Percentiles rank a stretch among this genome's conserved stretches.
Evolutionary conservation across 2,329 filamentous ascomycete genomes (phyloP).

Genomic region (Leptographium wingfieldii): DNA sequence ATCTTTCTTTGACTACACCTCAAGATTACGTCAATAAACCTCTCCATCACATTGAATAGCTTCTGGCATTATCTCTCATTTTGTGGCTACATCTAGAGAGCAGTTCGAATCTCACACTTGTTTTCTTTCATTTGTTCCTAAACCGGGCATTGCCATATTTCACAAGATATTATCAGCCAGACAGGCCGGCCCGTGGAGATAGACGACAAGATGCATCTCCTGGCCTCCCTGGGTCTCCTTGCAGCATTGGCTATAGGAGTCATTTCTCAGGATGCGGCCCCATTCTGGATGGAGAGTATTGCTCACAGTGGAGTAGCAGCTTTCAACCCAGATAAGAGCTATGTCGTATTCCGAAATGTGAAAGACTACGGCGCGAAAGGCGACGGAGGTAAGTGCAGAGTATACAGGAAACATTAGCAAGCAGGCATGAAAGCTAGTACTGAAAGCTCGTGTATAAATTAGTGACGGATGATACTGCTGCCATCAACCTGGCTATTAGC

Average conservation of each 20-base stretch:
- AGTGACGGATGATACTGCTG: conserved; percentile 58
- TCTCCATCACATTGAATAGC: not conserved
- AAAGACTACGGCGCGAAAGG: conserved; percentile 47
- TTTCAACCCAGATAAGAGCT: conserved; percentile 27
- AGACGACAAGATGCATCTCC: conserved; percentile 2
- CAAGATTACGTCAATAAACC: not conserved
- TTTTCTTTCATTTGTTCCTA: not conserved
- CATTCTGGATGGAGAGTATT: conserved; percentile 31
- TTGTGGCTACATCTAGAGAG: not conserved
- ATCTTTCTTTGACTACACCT: not conserved
- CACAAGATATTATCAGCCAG: not conserved
- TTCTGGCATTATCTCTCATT: not conserved
- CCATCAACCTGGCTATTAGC: conserved; percentile 56
- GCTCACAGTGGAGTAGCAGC: conserved; percentile 33
- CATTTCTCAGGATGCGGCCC: conserved; percentile 11
- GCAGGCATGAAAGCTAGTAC: not conserved
- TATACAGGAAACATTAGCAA: not conserved
- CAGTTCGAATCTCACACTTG: not conserved
- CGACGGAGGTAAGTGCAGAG: conserved; percentile 38
- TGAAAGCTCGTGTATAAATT: not conserved
- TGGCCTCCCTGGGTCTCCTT: not conserved
- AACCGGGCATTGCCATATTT: not conserved
- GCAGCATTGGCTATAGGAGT: not conserved
- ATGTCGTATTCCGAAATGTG: conserved; percentile 13
- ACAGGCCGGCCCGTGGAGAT: not conserved